Percentiles rank a stretch among this genome's conserved stretches.
Evolutionary conservation across 805 yeast genomes (phyloP).

Genomic region (Candida hungchunana): DNA sequence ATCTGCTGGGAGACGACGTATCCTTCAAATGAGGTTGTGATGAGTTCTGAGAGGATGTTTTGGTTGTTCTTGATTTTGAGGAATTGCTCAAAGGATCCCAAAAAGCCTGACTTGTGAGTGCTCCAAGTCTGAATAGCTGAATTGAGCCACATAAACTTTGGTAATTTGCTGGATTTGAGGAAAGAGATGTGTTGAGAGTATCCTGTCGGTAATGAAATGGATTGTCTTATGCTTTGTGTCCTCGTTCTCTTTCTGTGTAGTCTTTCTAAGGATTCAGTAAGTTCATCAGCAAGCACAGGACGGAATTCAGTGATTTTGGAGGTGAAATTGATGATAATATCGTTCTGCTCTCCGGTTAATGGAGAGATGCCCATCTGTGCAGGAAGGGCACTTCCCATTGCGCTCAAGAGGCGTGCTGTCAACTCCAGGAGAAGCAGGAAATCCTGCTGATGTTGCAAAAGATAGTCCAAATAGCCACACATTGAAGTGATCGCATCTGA

Average conservation of each 20-base stretch:
- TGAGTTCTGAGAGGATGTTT: conserved; percentile 34
- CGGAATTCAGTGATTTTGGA: conserved; percentile 4
- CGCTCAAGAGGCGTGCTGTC: conserved; percentile 11
- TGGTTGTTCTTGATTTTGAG: conserved; percentile 28
- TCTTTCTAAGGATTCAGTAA: conserved; percentile 10
- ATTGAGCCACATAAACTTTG: conserved; percentile 34
- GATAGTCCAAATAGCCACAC: conserved; percentile 10
- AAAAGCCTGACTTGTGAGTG: conserved; percentile 27
- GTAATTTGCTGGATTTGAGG: conserved; percentile 21
- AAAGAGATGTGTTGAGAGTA: conserved; percentile 17
- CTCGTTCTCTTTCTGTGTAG: conserved; percentile 17
- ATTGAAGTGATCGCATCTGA: conserved; percentile 12
- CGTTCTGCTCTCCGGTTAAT: conserved; percentile 10
- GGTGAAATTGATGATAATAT: conserved; percentile 11
- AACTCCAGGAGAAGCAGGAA: conserved; percentile 7
- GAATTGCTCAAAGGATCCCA: conserved; percentile 30
- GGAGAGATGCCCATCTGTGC: conserved; percentile 6
- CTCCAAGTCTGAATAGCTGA: conserved; percentile 34
- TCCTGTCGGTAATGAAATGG: conserved; percentile 7
- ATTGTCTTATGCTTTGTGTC: conserved; percentile 4
- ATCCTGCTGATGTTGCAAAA: conserved; percentile 5
- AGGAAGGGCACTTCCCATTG: conserved; percentile 13
- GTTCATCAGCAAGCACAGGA: conserved; percentile 11
- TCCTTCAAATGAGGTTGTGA: conserved; percentile 42
- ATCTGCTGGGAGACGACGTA: conserved; percentile 34